Base-by-base conservation (phyloP, 2,329 filamentous ascomycete genomes). In the Juglanconis sp. region DNA sequence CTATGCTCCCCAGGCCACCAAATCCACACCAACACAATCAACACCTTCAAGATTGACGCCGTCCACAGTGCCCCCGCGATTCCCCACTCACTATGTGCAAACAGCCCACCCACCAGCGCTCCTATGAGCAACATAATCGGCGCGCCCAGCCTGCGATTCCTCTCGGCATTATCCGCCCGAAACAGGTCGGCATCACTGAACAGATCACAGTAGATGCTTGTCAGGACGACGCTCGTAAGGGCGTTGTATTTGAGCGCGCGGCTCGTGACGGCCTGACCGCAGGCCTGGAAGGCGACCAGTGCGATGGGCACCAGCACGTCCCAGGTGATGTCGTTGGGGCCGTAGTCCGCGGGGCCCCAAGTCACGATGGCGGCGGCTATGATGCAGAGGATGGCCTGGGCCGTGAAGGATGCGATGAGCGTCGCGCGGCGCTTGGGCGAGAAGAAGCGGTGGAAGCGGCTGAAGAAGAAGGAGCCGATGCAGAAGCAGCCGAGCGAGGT, bases 131-230 rank as follows among this genome's bases (percentile, higher is more conserved):
- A 73, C 50, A 82, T 66, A 2, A 79, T 53, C 2, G 82, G 81
- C 1, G 82, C 83, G 0, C 73, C 79, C 2, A 79, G 69, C 49
- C 83, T 72, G 24, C 80, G 75, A 64, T 85, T 84, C 36, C 82
- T 70, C 69, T 84, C 81, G 5, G 71, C 70, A 61, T 84, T 84
- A 46, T 70, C 63, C 8, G 69, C 52, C 1, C 72, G 70, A 40
- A 84, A 80, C 3, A 85, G 67, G 31, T 79, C 72, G 36, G 76
- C 73, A 59, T 92, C 89, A 1, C 87, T 89, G 66, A 91, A 91
- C 24, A 94, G 69, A 70, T 94, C 91, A 69, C 89, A 92, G 76
- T 93, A 94, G 63, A 91, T 87, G 70, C 88, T 92, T 1, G 91
- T 94, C 61, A 95, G 74, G 3, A 93, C 91, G 15, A 92, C 90